Conservation (phyloP, 2,329 filamentous ascomycete genomes). For the Cordyceps cicadae region DNA sequence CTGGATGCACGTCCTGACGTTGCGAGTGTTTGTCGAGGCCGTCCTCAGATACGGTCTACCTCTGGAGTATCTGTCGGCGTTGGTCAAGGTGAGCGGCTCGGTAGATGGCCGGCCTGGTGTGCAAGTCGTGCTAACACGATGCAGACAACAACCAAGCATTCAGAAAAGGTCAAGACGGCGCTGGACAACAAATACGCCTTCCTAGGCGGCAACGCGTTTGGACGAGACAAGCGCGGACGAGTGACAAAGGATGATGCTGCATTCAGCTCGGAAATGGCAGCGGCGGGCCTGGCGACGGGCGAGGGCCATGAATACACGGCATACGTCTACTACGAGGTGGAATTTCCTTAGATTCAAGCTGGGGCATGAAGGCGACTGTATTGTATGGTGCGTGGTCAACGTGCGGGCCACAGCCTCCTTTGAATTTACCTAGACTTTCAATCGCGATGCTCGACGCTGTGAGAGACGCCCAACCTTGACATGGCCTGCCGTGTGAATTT, state of each 20-base stretch:
- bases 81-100: conserved; percentile 63
- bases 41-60: conserved; percentile 94
- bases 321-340: conserved; percentile 95
- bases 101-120: not conserved
- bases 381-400: not conserved
- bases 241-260: conserved; percentile 82
- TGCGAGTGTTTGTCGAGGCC: conserved; percentile 94
- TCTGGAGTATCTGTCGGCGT: conserved; percentile 75
- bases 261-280: conserved; percentile 74
- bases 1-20: conserved; percentile 83
- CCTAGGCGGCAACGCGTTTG: conserved; percentile 88
- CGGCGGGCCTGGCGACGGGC: conserved; percentile 56
- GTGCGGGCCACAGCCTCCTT: not conserved
- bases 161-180: conserved; percentile 68
- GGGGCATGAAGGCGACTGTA: not conserved
- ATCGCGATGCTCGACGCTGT: not conserved
- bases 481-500: not conserved
- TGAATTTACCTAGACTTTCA: conserved; percentile 1
- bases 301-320: conserved; percentile 83
- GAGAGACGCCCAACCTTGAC: not conserved
- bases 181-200: conserved; percentile 84
- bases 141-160: conserved; percentile 74
- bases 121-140: not conserved
- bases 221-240: conserved; percentile 85
- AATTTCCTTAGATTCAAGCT: conserved; percentile 45